These are phyloP conservation scores for Linnemannia zychae DNA, from an alignment of 192 early-diverging fungal species.

Conservation along the genomic window DNA sequence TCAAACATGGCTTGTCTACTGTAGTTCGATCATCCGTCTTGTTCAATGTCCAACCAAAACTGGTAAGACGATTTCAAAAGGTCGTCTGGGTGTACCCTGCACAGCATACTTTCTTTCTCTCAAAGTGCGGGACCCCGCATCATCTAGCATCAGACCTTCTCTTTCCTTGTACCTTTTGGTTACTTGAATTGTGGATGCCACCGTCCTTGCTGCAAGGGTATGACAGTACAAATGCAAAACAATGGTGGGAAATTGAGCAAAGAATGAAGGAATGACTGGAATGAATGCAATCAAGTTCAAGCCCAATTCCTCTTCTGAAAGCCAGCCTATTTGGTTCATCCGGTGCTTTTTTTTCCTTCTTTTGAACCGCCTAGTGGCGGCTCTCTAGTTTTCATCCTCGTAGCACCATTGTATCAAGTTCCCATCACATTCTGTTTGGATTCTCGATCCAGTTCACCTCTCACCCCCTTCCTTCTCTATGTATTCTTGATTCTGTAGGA, in stretches of 20 bases:
- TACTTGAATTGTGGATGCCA: neutral
- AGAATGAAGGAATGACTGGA: neutral
- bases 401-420: too few relatives aligned
- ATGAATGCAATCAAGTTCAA: neutral
- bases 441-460: too few relatives aligned
- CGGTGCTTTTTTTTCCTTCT: neutral
- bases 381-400: too few relatives aligned
- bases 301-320: neutral
- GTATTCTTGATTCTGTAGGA: neutral
- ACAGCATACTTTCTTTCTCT: neutral
- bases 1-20: too few relatives aligned
- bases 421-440: too few relatives aligned
- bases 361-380: too few relatives aligned
- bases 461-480: neutral
- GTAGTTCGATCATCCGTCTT: too few relatives aligned
- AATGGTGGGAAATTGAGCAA: neutral
- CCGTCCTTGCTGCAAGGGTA: neutral
- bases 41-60: too few relatives aligned
- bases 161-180: neutral
- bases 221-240: too few relatives aligned
- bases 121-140: neutral
- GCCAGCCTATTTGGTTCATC: neutral
- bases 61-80: too few relatives aligned
- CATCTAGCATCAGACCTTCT: neutral
- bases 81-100: neutral